Conservation (phyloP, 768 basidiomycete species). For the Daedaleopsis nitida region DNA sequence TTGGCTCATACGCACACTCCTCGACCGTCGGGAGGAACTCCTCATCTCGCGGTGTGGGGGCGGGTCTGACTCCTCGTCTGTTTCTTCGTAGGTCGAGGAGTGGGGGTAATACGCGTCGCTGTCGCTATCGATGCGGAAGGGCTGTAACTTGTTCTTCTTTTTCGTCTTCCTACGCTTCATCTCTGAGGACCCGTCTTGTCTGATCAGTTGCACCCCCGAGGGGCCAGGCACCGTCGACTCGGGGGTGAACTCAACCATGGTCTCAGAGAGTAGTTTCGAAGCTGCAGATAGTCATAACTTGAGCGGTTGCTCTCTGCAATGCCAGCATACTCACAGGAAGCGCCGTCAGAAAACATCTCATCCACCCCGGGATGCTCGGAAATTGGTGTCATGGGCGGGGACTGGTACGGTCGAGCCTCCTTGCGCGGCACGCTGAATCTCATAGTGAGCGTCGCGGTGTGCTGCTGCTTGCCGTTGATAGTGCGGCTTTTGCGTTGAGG, state of each 20-base stretch:
- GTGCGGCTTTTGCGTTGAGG: constrained; percentile 26
- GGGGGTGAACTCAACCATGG: constrained; percentile 12
- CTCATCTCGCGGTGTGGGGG: constrained; percentile 14
- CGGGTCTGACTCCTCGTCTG: constrained; percentile 19
- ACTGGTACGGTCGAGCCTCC: neutral
- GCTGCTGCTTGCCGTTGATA: constrained; percentile 18
- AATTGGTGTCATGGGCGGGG: neutral
- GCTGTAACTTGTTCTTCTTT: constrained; percentile 29
- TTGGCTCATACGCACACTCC: neutral
- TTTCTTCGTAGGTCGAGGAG: neutral
- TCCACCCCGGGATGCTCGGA: constrained; percentile 1
- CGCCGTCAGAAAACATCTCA: constrained; percentile 6
- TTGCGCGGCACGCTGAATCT: constrained; percentile 12
- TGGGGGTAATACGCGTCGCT: constrained; percentile 34
- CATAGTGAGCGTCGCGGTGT: constrained; percentile 22
- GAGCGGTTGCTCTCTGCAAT: neutral
- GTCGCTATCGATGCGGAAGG: constrained; percentile 47
- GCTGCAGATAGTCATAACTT: neutral
- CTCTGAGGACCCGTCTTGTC: constrained; percentile 6
- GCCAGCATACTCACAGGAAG: constrained; percentile 7
- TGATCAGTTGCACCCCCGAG: neutral
- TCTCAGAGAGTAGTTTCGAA: constrained; percentile 18
- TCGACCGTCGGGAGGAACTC: constrained; percentile 9
- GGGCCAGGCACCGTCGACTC: constrained; percentile 4
- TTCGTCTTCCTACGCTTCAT: constrained; percentile 25